A percentile compares a stretch with the other conserved stretches of the same genome.
These are phyloP conservation scores for Podospora comata DNA, from an alignment of 495 filamentous ascomycete species.

Conservation along the genomic window DNA sequence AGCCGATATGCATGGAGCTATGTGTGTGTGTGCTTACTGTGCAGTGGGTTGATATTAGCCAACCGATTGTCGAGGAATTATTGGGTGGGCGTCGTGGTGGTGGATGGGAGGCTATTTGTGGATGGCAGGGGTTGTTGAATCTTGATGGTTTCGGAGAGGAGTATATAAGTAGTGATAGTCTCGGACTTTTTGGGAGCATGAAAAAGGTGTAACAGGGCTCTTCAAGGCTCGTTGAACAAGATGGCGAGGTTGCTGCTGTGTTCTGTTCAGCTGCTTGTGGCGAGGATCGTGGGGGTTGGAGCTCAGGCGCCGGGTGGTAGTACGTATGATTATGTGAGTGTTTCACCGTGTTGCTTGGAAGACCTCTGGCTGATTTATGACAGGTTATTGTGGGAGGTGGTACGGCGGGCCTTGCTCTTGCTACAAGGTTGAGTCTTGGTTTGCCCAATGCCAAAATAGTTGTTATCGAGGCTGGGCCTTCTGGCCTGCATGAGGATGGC, in stretches of 20 bases:
- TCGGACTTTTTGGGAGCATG: too few species aligned
- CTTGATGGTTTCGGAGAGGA: too few species aligned
- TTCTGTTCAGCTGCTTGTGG: neutral
- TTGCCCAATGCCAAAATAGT: slow-evolving; percentile 48
- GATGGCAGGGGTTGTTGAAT: too few species aligned
- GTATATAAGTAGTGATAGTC: too few species aligned
- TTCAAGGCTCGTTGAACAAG: neutral
- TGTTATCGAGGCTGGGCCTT: slow-evolving; percentile 55
- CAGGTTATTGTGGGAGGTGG: slow-evolving; percentile 65
- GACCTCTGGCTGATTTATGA: neutral
- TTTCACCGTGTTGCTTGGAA: neutral
- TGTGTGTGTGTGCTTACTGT: too few species aligned
- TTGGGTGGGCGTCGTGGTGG: too few species aligned
- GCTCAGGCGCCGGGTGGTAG: neutral
- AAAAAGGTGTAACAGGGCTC: too few species aligned
- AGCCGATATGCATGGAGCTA: too few species aligned
- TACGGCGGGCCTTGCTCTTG: slow-evolving; percentile 57
- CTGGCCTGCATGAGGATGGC: slow-evolving; percentile 41
- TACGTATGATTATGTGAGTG: neutral
- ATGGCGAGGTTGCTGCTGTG: neutral
- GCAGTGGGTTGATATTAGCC: too few species aligned
- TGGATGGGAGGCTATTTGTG: too few species aligned
- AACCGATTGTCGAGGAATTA: too few species aligned
- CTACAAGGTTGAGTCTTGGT: slow-evolving; percentile 57
- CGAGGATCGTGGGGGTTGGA: neutral